Conservation (phyloP, 2,329 filamentous ascomycete species). For the Diaporthe citriasiana region DNA sequence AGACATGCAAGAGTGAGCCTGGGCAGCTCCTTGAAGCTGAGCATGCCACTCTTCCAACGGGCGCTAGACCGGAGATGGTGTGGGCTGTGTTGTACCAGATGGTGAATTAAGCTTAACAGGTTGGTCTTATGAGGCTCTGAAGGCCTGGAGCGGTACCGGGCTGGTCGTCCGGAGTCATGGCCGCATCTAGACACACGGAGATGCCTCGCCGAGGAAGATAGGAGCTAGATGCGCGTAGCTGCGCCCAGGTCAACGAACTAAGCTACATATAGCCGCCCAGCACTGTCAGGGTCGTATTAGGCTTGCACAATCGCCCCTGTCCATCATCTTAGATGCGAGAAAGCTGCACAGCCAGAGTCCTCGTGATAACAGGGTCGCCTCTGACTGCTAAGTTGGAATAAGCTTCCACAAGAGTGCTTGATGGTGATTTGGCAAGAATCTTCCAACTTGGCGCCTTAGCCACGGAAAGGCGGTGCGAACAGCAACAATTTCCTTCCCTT, state of each 20-base stretch:
- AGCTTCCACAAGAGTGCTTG: conserved; percentile 33
- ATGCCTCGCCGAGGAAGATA: conserved; percentile 16
- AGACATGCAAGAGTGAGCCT: background rate
- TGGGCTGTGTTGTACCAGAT: conserved; percentile 1
- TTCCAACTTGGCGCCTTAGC: conserved; percentile 19
- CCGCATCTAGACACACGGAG: conserved; percentile 27
- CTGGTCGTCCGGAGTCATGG: conserved; percentile 12
- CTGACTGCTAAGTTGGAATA: conserved; percentile 9
- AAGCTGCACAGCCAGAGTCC: conserved; percentile 7
- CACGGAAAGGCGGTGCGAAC: conserved; percentile 23
- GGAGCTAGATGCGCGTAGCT: conserved; percentile 23
- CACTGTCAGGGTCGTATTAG: conserved; percentile 26
- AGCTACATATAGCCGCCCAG: conserved; percentile 15
- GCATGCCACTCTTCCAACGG: conserved; percentile 7
- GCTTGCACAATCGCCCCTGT: conserved; percentile 16
- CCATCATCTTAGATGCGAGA: conserved; percentile 27
- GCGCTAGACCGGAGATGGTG: conserved; percentile 14
- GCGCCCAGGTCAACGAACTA: conserved; percentile 3
- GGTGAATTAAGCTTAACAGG: conserved; percentile 16
- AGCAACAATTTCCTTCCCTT: background rate
- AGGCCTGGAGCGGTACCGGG: conserved; percentile 14
- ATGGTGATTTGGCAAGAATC: background rate
- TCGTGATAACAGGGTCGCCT: conserved; percentile 20
- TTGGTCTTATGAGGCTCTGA: conserved; percentile 21
- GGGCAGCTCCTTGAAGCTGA: background rate